A percentile compares a stretch with the other conserved stretches of the same genome.
Conservation (phyloP, 78 protist genomes). For the Dictyostelium purpureum region DNA sequence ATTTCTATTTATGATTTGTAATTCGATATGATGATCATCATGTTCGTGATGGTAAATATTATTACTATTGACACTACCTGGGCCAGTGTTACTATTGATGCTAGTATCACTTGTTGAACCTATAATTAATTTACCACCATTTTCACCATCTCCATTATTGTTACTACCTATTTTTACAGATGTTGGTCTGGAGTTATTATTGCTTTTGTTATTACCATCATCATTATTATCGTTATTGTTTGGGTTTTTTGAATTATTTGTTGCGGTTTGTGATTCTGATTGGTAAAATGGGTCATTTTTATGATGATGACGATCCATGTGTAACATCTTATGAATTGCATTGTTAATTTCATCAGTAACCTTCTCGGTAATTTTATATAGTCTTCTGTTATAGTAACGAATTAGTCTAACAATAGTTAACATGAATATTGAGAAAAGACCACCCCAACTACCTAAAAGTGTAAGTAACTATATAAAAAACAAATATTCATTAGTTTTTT, state of each 20-base stretch:
- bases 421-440: slow-evolving; percentile 29
- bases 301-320: neutral
- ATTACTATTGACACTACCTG: neutral
- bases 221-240: neutral
- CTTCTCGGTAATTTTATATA: neutral
- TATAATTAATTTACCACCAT: neutral
- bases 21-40: neutral
- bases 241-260: neutral
- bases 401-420: neutral
- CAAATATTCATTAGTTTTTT: no score
- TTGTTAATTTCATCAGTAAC: neutral
- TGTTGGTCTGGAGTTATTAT: neutral
- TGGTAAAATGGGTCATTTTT: no score
- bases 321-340: neutral
- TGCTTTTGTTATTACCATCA: neutral
- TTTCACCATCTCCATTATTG: neutral
- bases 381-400: slow-evolving; percentile 20
- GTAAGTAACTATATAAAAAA: no score
- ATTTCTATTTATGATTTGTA: neutral
- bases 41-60: neutral
- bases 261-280: neutral
- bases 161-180: neutral
- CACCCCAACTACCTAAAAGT: slow-evolving; percentile 47
- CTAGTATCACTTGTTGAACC: neutral
- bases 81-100: neutral